Conservation (phyloP, 768 basidiomycete genomes). For the Tubosaeta sp. region DNA sequence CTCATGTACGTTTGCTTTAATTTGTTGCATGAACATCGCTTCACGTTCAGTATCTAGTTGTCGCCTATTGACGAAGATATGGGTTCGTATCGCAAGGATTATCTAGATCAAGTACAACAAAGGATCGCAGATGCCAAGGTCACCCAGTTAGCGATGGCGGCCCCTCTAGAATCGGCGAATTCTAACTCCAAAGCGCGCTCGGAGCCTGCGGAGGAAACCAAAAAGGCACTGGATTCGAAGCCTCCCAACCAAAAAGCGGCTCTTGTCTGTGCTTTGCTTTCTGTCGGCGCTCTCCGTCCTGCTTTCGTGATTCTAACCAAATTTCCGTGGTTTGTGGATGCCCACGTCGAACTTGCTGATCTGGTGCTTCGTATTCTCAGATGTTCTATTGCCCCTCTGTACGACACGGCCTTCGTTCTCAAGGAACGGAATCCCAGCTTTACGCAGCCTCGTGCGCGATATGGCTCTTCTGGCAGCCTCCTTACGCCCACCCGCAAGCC, state of each 20-base stretch:
- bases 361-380: constrained; percentile 74
- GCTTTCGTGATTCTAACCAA: constrained; percentile 75
- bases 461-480: constrained; percentile 51
- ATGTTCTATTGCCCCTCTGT: constrained; percentile 65
- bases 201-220: constrained; percentile 36
- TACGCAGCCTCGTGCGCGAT: constrained; percentile 58
- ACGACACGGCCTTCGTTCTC: constrained; percentile 43
- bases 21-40: neutral
- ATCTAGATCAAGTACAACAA: constrained; percentile 56
- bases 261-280: constrained; percentile 73
- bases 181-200: constrained; percentile 38
- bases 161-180: constrained; percentile 60
- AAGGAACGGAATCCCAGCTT: constrained; percentile 65
- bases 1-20: constrained; percentile 61
- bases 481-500: constrained; percentile 55
- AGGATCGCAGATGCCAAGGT: constrained; percentile 64
- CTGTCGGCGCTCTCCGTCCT: constrained; percentile 78
- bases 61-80: constrained; percentile 75
- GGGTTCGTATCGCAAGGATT: constrained; percentile 61
- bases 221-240: constrained; percentile 35
- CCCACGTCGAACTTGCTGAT: constrained; percentile 81
- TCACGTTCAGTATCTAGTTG: constrained; percentile 43
- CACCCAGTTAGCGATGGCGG: constrained; percentile 82
- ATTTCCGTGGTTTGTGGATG: constrained; percentile 82
- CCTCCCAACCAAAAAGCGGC: constrained; percentile 75